Percentiles rank a stretch among this genome's conserved stretches.
Evolutionary conservation across 164 flowering plant genomes (phyloP).

Genomic region (Magnolia kwangsiensis): DNA sequence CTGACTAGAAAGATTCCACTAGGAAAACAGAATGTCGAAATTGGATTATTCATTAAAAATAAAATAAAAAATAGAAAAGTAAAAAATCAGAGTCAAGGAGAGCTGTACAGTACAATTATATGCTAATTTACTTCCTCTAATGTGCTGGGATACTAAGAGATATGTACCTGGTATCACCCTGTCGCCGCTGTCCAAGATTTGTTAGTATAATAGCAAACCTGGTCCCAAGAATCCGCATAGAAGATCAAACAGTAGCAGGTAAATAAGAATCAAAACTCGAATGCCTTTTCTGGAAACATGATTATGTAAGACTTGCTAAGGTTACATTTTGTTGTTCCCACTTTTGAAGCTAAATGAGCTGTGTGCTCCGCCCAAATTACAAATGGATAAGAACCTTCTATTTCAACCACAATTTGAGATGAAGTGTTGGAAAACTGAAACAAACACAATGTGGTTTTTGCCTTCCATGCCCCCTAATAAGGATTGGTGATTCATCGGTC

Average conservation of each 20-base stretch:
- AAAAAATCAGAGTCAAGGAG: neutral
- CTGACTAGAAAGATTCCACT: neutral
- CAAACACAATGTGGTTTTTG: neutral
- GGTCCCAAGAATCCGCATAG: conserved; percentile 82
- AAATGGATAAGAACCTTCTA: no score
- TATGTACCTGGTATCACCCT: conserved; percentile 81
- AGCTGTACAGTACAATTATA: neutral
- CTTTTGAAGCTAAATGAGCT: no score
- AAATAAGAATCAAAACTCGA: conserved; percentile 4
- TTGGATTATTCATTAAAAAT: neutral
- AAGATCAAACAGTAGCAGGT: neutral
- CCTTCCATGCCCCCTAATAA: no score
- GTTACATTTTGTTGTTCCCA: no score
- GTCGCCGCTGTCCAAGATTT: conserved; percentile 84
- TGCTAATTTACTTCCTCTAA: neutral
- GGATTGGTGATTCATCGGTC: no score
- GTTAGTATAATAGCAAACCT: conserved; percentile 72
- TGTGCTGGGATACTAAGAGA: neutral
- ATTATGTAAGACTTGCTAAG: no score
- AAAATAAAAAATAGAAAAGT: no score
- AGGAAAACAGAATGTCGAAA: neutral
- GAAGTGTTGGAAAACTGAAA: neutral
- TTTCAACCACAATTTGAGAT: no score
- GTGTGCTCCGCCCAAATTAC: no score
- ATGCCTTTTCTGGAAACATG: neutral